A percentile compares a stretch with the other conserved stretches of the same genome.
Conservation (phyloP, 805 yeast genomes). For the Yamadazyma akitaensis region DNA sequence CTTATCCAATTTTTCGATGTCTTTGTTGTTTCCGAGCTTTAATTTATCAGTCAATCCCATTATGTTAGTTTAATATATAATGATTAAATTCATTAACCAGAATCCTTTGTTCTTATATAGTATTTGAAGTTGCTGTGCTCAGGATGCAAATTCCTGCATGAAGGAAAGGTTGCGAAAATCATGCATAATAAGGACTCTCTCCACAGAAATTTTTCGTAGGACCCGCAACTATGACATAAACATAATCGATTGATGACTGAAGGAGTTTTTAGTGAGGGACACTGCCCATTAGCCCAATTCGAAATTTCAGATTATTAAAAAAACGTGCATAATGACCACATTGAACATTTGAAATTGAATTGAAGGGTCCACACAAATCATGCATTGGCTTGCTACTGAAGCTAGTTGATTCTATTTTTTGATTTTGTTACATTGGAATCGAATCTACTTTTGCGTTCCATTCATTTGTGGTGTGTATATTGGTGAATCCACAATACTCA, state of each 20-base stretch:
- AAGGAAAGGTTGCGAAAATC: constrained; percentile 9
- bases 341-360: too few relatives aligned
- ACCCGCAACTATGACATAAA: background rate
- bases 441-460: too few relatives aligned
- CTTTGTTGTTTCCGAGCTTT: constrained; percentile 27
- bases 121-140: constrained; percentile 1
- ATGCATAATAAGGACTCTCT: constrained; percentile 12
- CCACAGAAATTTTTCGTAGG: constrained; percentile 6
- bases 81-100: too few relatives aligned
- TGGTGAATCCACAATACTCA: background rate
- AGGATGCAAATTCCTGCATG: background rate
- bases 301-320: too few relatives aligned
- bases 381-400: too few relatives aligned
- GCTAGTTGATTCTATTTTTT: too few relatives aligned
- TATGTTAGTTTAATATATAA: too few relatives aligned
- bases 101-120: background rate
- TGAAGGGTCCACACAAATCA: too few relatives aligned
- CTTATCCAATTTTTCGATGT: constrained; percentile 24
- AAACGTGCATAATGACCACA: too few relatives aligned
- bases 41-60: constrained; percentile 41
- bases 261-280: background rate
- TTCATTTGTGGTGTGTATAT: background rate
- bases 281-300: background rate
- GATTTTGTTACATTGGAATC: background rate
- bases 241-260: background rate